Conservation (phyloP, 768 basidiomycete species). For the Serpula lacrymans region DNA sequence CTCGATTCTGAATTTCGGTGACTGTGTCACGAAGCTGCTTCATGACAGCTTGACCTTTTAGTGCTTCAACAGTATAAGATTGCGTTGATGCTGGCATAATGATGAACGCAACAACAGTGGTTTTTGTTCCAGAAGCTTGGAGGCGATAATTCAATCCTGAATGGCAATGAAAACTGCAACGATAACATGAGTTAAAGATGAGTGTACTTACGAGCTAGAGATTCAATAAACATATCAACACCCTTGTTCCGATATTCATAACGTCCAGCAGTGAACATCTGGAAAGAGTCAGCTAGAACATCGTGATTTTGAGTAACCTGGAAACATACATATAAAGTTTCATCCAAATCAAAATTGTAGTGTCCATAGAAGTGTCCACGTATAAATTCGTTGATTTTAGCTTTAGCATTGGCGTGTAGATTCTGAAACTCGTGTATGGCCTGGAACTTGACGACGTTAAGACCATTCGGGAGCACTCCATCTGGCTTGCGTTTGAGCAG, state of each 20-base stretch:
- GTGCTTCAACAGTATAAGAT: slow-evolving; percentile 95
- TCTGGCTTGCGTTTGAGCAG: slow-evolving; percentile 96
- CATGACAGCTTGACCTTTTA: slow-evolving; percentile 96
- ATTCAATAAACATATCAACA: slow-evolving; percentile 99
- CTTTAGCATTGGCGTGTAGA: slow-evolving; percentile 85
- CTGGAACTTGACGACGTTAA: slow-evolving; percentile 98
- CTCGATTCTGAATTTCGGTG: slow-evolving; percentile 89
- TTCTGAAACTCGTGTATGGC: slow-evolving; percentile 99
- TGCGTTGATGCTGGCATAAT: slow-evolving; percentile 97
- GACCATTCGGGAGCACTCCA: slow-evolving; percentile 93
- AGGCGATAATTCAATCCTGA: slow-evolving; percentile 58
- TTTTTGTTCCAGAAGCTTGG: slow-evolving; percentile 59
- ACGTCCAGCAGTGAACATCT: slow-evolving; percentile 99
- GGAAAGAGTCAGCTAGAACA: slow-evolving; percentile 9
- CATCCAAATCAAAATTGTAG: slow-evolving; percentile 93
- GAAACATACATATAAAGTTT: slow-evolving; percentile 72
- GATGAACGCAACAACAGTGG: slow-evolving; percentile 95
- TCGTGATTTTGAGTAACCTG: slow-evolving; percentile 1
- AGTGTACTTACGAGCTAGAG: slow-evolving; percentile 70
- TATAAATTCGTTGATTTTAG: slow-evolving; percentile 98
- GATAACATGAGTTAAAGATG: not conserved
- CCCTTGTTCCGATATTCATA: slow-evolving; percentile 99
- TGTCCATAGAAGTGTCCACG: slow-evolving; percentile 98
- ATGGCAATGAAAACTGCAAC: not conserved
- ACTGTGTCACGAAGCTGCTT: slow-evolving; percentile 96